These are phyloP conservation scores for Paraphoma sp. DNA, from an alignment of 2,329 filamentous ascomycete genomes.

Conservation along the genomic window DNA sequence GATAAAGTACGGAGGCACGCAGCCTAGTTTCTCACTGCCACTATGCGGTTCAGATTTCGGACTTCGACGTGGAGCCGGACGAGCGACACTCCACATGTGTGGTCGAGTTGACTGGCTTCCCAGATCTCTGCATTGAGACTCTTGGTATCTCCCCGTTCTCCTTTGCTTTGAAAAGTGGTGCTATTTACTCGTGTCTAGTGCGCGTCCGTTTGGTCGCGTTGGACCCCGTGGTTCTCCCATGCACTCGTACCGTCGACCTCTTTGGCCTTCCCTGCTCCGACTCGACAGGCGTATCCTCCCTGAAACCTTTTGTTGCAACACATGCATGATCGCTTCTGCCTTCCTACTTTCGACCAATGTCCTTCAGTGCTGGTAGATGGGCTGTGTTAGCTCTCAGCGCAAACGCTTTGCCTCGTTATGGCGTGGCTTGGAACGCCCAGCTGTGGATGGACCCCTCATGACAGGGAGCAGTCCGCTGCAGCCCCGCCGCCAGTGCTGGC, in stretches of 20 bases:
- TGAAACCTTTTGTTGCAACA: too few species aligned
- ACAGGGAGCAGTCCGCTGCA: constrained; percentile 23
- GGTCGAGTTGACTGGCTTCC: constrained; percentile 28
- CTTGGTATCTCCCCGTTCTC: constrained; percentile 33
- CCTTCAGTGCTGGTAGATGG: too few species aligned
- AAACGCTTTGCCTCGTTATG: constrained; percentile 1
- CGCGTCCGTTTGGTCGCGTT: constrained; percentile 3
- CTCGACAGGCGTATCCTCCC: too few species aligned
- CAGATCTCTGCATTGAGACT: constrained; percentile 25
- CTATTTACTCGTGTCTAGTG: constrained; percentile 35
- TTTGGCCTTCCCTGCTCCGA: too few species aligned
- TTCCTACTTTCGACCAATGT: too few species aligned
- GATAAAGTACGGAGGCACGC: constrained; percentile 3
- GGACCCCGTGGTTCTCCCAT: constrained; percentile 1
- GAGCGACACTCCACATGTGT: constrained; percentile 17
- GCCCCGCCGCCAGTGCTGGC: constrained; percentile 31
- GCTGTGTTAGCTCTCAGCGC: not conserved
- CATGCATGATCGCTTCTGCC: not conserved
- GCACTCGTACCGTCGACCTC: not conserved
- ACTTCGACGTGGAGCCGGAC: constrained; percentile 6
- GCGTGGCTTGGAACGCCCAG: constrained; percentile 15
- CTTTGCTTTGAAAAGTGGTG: constrained; percentile 28
- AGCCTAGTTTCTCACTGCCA: constrained; percentile 10
- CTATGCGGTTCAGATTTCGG: constrained; percentile 10
- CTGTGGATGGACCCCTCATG: constrained; percentile 19